Evolutionary conservation across 2,329 filamentous ascomycete species (phyloP), one percentile per base, ranked within the genome.

Genomic region (Raffaelea deltoideospora): DNA sequence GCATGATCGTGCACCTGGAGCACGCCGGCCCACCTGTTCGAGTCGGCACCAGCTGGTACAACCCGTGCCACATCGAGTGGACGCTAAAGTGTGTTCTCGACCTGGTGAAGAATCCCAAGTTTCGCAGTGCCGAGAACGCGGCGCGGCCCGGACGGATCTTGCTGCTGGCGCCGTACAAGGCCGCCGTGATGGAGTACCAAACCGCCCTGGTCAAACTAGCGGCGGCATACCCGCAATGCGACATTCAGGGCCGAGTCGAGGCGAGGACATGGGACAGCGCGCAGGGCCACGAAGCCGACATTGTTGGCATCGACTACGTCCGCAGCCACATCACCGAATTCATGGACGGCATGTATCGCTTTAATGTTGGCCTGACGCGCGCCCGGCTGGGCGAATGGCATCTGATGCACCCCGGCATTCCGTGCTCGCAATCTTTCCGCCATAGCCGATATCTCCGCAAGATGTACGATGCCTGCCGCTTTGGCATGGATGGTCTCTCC

Each of bases 291-390:
- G 60, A 67, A 39, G 62, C 64, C 0, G 64, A 67, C 29, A 50
- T 65, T 5, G 60, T 67, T 0, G 58, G 65, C 24, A 50, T 67
- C 0, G 64, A 67, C 47, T 53, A 65, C 42, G 63, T 66, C 3
- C 50, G 59, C n/a, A 57, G 57, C 0, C 48, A 45, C 0, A 48
- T 48, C 1, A 56, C 58, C 0, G 53, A 51, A 0, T 65, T 65
- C 34, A 57, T 65, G 46, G 55, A 65, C 18, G 56, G 65, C 14
- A 49, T 56, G 0, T 58, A 62, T 27, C 51, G 63, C 0, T 52
- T 67, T 3, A 65, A 63, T 14, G 63, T 67, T 0, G 61, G 61
- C 0, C 50, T 65, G 8, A 65, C 63, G 0, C 51, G 64, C 3
- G 61, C 62, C 0, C 48, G 58, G 3, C 58, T 63, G 31, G 63